Evolutionary conservation across 495 filamentous ascomycete genomes (phyloP), one percentile per base, ranked within the genome.

Genomic region (Penicillium silybi): DNA sequence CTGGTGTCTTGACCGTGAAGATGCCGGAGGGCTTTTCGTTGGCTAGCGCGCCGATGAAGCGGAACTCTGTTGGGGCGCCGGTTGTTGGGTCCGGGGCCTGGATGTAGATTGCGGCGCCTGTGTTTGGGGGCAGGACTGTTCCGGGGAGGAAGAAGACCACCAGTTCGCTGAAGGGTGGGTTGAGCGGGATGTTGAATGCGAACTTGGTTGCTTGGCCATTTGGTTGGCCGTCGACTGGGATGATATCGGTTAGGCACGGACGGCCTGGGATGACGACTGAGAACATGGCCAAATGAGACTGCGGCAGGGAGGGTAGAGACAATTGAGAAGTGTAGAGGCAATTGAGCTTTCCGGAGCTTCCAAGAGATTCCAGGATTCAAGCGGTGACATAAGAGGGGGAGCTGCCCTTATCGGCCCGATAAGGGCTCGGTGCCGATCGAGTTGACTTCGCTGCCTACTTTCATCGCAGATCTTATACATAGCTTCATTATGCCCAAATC

Each of bases 101-200:
- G 35, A 95, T 75, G 72, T 96, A 97, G 51, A 98, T 90, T 17
- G 89, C 89, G 7, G 92, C 93, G 2, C 88, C 90, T 39, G 88
- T 88, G 57, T 81, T 81, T 4, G 76, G 76, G 0, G 92, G 91
- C 0, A 98, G 79, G 25, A 76, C 66, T 7, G 83, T 78, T 43
- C 87, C 88, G 1, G 93, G 93, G 6, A 96, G 84, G 35, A 97
- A 73, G 76, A 99, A 97, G 55, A 96, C 82, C 54, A 89, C 86
- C 47, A 99, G 72, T 57, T 97, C 90, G 40, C 76, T 80, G 76
- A 95, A 90, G 20, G 72, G 42, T 0, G 83, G 78, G n/a, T 55
- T 56, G 6, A 77, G 58, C 1, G 83, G 75, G 61, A 88, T 75
- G 25, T 72, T 69, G 71, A 88, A 87, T 42, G 84, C 79, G 67